Conservation (phyloP, 2,329 filamentous ascomycete genomes). For the Fusarium redolens region DNA sequence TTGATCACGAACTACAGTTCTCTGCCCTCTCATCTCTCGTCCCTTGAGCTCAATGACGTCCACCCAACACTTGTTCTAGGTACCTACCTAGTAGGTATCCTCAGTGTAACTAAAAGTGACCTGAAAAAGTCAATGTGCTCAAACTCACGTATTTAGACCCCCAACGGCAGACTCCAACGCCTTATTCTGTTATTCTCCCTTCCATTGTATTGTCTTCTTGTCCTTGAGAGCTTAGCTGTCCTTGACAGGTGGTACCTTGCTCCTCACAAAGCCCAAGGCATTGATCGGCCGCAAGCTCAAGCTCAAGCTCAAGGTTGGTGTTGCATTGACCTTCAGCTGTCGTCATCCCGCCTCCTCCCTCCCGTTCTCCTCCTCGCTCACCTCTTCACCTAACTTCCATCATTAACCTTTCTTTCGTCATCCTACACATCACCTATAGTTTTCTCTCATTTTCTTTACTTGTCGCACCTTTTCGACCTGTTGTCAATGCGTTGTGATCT, state of each 20-base stretch:
- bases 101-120: slow-evolving; percentile 5
- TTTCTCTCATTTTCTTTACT: background rate
- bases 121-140: slow-evolving; percentile 15
- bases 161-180: slow-evolving; percentile 21
- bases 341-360: slow-evolving; percentile 26
- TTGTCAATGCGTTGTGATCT: slow-evolving; percentile 12
- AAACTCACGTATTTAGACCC: slow-evolving; percentile 31
- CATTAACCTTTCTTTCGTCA: slow-evolving; percentile 19
- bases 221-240: background rate
- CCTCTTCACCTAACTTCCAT: slow-evolving; percentile 1
- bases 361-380: slow-evolving; percentile 2
- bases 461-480: background rate
- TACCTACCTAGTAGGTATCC: background rate
- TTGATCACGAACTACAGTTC: background rate
- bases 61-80: background rate
- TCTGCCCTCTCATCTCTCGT: background rate
- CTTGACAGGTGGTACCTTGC: background rate
- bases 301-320: slow-evolving; percentile 7
- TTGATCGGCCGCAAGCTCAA: background rate
- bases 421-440: slow-evolving; percentile 7
- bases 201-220: background rate
- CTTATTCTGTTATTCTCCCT: slow-evolving; percentile 10
- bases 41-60: slow-evolving; percentile 20
- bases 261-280: background rate
- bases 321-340: slow-evolving; percentile 23